A percentile compares a stretch with the other conserved stretches of the same genome.
These are phyloP conservation scores for Ophiostoma sp. DNA, from an alignment of 2,329 filamentous ascomycete genomes.

Conservation along the genomic window DNA sequence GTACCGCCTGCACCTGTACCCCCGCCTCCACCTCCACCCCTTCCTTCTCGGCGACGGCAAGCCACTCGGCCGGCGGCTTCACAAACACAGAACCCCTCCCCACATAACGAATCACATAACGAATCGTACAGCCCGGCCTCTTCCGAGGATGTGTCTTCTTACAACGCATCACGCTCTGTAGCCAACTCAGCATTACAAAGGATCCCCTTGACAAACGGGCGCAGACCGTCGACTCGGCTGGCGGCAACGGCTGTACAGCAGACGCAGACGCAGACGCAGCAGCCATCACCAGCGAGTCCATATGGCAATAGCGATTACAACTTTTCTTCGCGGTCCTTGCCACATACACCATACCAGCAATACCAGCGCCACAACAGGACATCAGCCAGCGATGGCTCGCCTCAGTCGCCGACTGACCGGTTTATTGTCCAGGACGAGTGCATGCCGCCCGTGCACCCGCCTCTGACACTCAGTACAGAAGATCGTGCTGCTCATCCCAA, in stretches of 20 bases:
- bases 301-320: background rate
- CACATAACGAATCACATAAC: background rate
- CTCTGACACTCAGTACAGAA: conserved; percentile 2
- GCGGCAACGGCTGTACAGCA: background rate
- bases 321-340: background rate
- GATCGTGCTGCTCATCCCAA: conserved; percentile 16
- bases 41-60: background rate
- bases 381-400: background rate
- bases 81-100: background rate
- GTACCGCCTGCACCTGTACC: background rate
- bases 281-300: background rate
- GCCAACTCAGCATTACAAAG: background rate
- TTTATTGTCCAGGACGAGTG: conserved; percentile 35
- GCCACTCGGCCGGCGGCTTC: background rate
- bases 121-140: background rate
- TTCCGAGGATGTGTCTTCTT: background rate
- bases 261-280: background rate
- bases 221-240: background rate
- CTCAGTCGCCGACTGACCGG: conserved; percentile 35
- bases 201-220: background rate
- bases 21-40: background rate
- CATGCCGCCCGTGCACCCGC: background rate
- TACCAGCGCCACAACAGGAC: no score
- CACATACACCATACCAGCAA: background rate
- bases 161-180: background rate